A percentile compares a stretch with the other conserved stretches of the same genome.
phyloP scores from a whole-genome alignment of 2,329 filamentous ascomycete species.

The Aplosporella prunicola region DNA sequence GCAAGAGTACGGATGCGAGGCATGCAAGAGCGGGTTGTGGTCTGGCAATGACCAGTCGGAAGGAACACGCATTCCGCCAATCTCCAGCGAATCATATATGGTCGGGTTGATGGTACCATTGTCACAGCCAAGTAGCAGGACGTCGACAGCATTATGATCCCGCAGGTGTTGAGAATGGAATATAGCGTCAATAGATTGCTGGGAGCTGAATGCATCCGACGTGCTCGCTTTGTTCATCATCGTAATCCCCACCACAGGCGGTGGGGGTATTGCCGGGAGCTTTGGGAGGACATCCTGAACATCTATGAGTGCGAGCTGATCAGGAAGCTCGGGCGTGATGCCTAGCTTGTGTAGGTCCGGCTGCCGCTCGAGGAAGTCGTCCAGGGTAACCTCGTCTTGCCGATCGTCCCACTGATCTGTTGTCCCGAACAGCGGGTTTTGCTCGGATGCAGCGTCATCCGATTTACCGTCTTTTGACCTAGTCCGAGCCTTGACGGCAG shows the following conservation, averaged over 20 bases:
- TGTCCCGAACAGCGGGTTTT: slow-evolving; percentile 7
- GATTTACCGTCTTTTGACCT: slow-evolving; percentile 15
- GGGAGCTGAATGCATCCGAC: slow-evolving; percentile 30
- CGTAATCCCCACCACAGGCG: slow-evolving; percentile 23
- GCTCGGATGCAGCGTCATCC: background rate
- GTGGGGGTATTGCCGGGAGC: slow-evolving; percentile 27
- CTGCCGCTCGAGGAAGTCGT: slow-evolving; percentile 31
- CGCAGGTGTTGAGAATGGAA: slow-evolving; percentile 42
- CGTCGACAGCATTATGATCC: slow-evolving; percentile 65
- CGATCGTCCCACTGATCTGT: slow-evolving; percentile 27
- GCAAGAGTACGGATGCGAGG: slow-evolving; percentile 63
- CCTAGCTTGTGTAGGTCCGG: slow-evolving; percentile 25
- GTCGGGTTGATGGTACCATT: slow-evolving; percentile 65
- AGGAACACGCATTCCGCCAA: slow-evolving; percentile 55
- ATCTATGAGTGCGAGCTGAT: slow-evolving; percentile 33
- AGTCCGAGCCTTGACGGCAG: slow-evolving; percentile 34
- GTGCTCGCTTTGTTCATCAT: slow-evolving; percentile 19
- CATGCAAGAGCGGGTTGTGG: slow-evolving; percentile 47
- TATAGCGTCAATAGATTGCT: slow-evolving; percentile 30
- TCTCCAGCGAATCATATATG: slow-evolving; percentile 77
- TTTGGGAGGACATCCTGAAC: slow-evolving; percentile 28
- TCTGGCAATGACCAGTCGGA: slow-evolving; percentile 34
- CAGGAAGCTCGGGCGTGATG: slow-evolving; percentile 28
- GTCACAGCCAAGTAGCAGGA: slow-evolving; percentile 64
- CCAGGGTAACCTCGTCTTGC: slow-evolving; percentile 25